Base-by-base conservation (phyloP, 148 eudicot genomes). In the Beta vulgaris region DNA sequence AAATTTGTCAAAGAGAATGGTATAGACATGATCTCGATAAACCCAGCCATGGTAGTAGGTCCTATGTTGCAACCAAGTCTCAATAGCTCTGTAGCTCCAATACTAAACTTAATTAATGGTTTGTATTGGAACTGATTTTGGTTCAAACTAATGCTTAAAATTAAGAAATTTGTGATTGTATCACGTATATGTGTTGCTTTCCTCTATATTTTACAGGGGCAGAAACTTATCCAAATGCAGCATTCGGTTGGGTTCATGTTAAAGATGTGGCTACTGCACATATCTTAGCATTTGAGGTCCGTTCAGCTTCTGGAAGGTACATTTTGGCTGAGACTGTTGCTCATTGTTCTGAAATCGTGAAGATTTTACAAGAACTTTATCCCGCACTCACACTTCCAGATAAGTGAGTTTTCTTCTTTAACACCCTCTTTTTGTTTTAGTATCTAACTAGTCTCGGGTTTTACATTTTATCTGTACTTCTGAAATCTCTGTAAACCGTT, bases 251-350 rank as follows among this genome's bases (percentile, higher is more conserved):
- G 76, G 75, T 74, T 10, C 66, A 77, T 65, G 63, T 80, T 2
- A 74, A 80, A 51, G 86, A 83, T 58, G 83, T 83, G 6, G 79
- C 75, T 1, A 49, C 37, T 62, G 83, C 81, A 64, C 86, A 80
- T 65, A 77, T 83, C 54, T 78, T 57, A 44, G 86, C 81, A 77
- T 73, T 73, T 37, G 83, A 83, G 74, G 76, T 55, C 32, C 79
- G 61, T 36, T 80, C 83, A 23, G 86, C 83, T 49, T 72, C 68
- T 32, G 86, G 83, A 51, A 83, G 86, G 70, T 83, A 80, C 51
- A 15, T 54, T 49, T 46, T 83, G 31, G 34, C 19, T 35, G 86
- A 80, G 29, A 42, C 44, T 5, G 80, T 83, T 19, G 68, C 61
- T 35, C 80, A 75, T 62, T 23, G 11, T 60, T 69, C 81, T 7